Evolutionary conservation across 1,139 yeast species (phyloP), one percentile per base, ranked within the genome.

Genomic region (Magnusiomyces tetraspermus): DNA sequence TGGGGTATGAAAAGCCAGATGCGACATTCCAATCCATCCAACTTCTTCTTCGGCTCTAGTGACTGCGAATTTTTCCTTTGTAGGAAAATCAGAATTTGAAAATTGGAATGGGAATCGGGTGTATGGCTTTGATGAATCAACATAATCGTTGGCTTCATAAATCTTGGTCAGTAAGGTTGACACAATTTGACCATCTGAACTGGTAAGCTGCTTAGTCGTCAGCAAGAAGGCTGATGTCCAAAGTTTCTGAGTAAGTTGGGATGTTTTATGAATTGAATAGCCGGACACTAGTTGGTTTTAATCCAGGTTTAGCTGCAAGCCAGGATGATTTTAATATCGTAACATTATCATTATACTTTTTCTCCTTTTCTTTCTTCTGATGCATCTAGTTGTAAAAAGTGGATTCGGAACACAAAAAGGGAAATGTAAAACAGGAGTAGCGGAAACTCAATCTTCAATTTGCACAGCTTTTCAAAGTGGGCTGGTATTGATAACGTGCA

Each of bases 171-270:
- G 58, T 48, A 22, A 64, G 49, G 51, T 65, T 66, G 19, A 64
- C 57, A 67, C 67, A 65, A 50, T 64, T 63, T 26, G 54, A 49
- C 68, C 68, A 65, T 2, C 53, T 31, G 46, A 65, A 65, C 3
- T 44, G 26, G 46, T 58, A 60, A 21, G 24, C 24, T 4, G 42
- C 42, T 5, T 4, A 24, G 24, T 38, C 42, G 17, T 38, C 8
- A 5, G 42, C 17, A 10, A 38, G 6, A 5, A 38, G 15, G 42
- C 21, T 24, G 24, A 38, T 38, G 8, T 24, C 42, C 11, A 38
- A 21, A 6, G 42, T 21, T 17, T 22, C 24, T 19, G 42, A 38
- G 24, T 19, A 38, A 13, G 13, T 30, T 8, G 33, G 33, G 11
- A 30, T 30, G n/a, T n/a, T n/a, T n/a, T n/a, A n/a, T n/a, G n/a